Conservation (phyloP, 805 yeast species). For the Sugiyamaella smithiae region DNA sequence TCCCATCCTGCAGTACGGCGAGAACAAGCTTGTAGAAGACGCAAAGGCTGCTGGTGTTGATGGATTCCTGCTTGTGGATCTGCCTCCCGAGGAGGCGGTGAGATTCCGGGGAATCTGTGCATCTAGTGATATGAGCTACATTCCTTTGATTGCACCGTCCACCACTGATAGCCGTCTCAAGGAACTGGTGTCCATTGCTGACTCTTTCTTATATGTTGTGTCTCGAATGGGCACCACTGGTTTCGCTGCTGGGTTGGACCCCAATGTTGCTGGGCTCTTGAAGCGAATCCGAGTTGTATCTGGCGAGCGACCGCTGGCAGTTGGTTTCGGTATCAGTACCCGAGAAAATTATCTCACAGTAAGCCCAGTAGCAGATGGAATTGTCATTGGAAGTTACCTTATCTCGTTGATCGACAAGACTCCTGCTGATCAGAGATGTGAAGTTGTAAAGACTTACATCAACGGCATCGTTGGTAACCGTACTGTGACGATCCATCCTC, state of each 20-base stretch:
- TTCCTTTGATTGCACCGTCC: constrained; percentile 95
- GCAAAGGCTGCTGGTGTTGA: constrained; percentile 89
- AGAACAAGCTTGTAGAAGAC: constrained; percentile 72
- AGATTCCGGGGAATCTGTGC: constrained; percentile 74
- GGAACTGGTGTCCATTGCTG: constrained; percentile 79
- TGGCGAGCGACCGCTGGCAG: constrained; percentile 80
- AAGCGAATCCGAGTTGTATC: constrained; percentile 71
- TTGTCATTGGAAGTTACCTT: constrained; percentile 89
- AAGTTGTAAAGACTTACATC: constrained; percentile 64
- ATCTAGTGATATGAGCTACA: constrained; percentile 68
- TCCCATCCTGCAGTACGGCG: constrained; percentile 89
- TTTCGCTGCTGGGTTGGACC: constrained; percentile 62
- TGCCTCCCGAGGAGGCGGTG: constrained; percentile 97
- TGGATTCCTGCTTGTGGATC: constrained; percentile 90
- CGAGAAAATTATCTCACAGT: constrained; percentile 84
- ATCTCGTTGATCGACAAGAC: constrained; percentile 68
- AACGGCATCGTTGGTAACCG: constrained; percentile 62
- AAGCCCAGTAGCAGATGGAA: constrained; percentile 86
- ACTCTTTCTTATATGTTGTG: constrained; percentile 93
- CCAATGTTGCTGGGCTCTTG: constrained; percentile 65
- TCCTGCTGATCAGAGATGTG: constrained; percentile 49
- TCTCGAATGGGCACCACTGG: constrained; percentile 99
- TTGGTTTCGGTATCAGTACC: constrained; percentile 95
- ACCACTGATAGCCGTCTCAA: constrained; percentile 87
- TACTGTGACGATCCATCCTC: constrained; percentile 18